Evolutionary conservation across 1,284 basidiomycete genomes (phyloP), one percentile per base, ranked within the genome.

Genomic region (Cryptococcus jaspeensis): DNA sequence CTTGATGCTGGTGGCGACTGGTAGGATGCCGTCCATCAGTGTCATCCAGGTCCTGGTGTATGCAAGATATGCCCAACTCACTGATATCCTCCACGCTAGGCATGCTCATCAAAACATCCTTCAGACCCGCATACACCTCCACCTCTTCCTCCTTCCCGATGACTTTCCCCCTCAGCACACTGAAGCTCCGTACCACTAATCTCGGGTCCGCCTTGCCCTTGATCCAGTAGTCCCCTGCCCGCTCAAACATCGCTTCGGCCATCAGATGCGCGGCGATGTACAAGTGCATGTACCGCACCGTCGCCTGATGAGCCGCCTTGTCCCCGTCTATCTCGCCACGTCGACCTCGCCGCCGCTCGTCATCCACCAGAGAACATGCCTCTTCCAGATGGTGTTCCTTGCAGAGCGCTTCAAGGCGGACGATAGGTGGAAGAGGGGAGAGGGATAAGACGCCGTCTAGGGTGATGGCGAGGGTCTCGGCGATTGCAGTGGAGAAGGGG

Each of bases 171-270:
- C 72, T 57, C 40, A 79, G 57, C 15, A 64, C 65, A 1, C 72
- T 65, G 55, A 78, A 81, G 16, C 79, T 61, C n/a, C 77, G 60
- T 13, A 81, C 70, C 6, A 80, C 56, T 4, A 80, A 56, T 0
- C 80, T 59, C 0, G 74, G 70, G 62, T 77, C 77, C 9, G 72
- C 58, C 56, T 78, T 77, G 20, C 70, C 75, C 11, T 71, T 62
- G 16, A 67, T 48, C 48, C 76, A 71, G 50, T 75, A 74, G 18
- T 75, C 72, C 5, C 76, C 75, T 3, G 78, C 76, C 18, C 74
- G 69, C 28, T 77, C 75, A 52, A 80, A 81, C 23, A 67, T 62
- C 0, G 73, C 74, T 49, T 76, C 70, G 15, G 58, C 40, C n/a
- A 80, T 58, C n/a, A 76, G 60, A 41, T 71, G 63, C 46, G 65